Conservation (phyloP, 2,329 filamentous ascomycete species). For the Macrophomina tecta region DNA sequence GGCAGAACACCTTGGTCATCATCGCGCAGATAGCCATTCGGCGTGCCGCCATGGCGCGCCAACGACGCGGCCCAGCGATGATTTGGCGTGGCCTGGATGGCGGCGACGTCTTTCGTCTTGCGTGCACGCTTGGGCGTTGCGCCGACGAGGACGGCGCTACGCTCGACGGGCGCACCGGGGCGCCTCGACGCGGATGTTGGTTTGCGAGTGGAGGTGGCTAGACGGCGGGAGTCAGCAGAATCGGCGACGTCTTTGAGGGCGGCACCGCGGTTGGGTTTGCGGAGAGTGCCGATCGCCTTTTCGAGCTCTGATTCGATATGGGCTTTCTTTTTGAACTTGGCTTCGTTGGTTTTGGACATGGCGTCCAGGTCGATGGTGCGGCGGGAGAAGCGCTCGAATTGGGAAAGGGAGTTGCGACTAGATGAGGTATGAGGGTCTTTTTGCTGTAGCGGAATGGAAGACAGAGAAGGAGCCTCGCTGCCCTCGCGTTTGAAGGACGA, state of each 20-base stretch:
- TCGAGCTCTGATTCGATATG: slow-evolving; percentile 72
- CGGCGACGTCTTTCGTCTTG: slow-evolving; percentile 39
- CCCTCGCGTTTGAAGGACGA: slow-evolving; percentile 71
- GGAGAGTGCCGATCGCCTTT: slow-evolving; percentile 74
- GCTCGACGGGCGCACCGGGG: slow-evolving; percentile 25
- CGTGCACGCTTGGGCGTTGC: slow-evolving; percentile 50
- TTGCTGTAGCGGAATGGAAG: slow-evolving; percentile 57
- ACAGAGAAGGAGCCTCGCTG: slow-evolving; percentile 62
- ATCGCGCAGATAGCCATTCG: slow-evolving; percentile 8
- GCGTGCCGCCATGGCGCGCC: slow-evolving; percentile 35
- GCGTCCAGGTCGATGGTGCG: slow-evolving; percentile 62
- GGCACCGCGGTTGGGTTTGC: slow-evolving; percentile 76
- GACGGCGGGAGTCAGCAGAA: slow-evolving; percentile 59
- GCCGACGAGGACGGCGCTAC: slow-evolving; percentile 45
- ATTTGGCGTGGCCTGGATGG: slow-evolving; percentile 10
- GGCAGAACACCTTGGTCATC: slow-evolving; percentile 33
- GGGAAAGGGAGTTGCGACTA: slow-evolving; percentile 45
- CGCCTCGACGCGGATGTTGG: slow-evolving; percentile 35
- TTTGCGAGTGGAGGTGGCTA: slow-evolving; percentile 20
- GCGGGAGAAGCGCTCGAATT: slow-evolving; percentile 54
- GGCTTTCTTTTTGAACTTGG: slow-evolving; percentile 69
- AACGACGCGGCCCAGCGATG: background rate
- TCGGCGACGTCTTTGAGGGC: slow-evolving; percentile 72
- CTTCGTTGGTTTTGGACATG: slow-evolving; percentile 59
- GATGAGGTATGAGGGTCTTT: slow-evolving; percentile 45